Base-by-base conservation (phyloP, 768 basidiomycete species). In the Piloderma croceum region DNA sequence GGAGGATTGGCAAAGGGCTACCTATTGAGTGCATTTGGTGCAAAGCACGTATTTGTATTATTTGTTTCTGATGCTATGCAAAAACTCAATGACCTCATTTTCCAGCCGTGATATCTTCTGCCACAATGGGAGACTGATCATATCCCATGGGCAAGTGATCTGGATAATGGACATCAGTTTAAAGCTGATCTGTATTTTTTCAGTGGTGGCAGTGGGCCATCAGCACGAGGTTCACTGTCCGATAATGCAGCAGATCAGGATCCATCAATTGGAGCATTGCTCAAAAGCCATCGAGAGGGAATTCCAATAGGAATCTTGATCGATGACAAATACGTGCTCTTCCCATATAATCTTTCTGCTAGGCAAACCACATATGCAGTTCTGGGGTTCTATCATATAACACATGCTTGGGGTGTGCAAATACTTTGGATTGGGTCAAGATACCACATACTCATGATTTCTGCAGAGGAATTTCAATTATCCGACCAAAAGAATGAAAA, bases 81-180 rank as follows among this genome's bases (percentile, higher is more conserved):
- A 41, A 37, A 34, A 40, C 29, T 47, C 36, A 41, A 39, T 38
- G 37, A 39, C 33, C 32, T 24, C 44, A 36, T 41, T 46, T 20
- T 18, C 7, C 44, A 90, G 88, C 34, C 81, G 83, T 9, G 88
- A 91, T 50, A 50, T 67, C 12, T 90, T 83, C 50, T 63, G 70
- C 33, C 72, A 80, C 31, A 67, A 59, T 13, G 88, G 89, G 12
- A 77, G 67, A 46, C 53, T 88, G 5, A 87, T 91, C 32, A 77
- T 91, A 36, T 91, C 88, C 6, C 88, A 91, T 57, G 89, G 86
- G 88, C 90, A 46, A n/a, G n/a, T n/a, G n/a, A 74, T 54, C n/a
- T 38, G 39, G 24, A 18, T 23, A 25, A 35, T 37, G 25, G 7
- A 19, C 22, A 31, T 23, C 32, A 20, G 21, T 24, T 38, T 43